phyloP scores from a whole-genome alignment of 768 basidiomycete species.

The Obba rivulosa region DNA sequence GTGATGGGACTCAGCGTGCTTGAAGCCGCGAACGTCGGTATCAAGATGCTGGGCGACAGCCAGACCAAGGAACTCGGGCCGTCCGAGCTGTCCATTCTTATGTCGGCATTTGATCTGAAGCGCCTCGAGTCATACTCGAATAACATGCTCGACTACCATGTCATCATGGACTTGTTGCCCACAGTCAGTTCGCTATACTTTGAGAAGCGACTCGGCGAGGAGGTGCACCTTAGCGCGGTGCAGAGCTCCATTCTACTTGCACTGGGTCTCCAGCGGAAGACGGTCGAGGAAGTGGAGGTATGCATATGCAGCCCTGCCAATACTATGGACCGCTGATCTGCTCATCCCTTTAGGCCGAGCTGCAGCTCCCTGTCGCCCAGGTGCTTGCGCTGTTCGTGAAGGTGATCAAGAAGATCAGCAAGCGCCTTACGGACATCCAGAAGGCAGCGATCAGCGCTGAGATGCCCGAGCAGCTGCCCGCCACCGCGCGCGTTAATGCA shows the following conservation, averaged over 20 bases:
- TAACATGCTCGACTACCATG: constrained; percentile 95
- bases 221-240: constrained; percentile 72
- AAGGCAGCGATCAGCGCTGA: constrained; percentile 69
- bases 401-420: constrained; percentile 78
- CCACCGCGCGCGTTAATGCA: constrained; percentile 19
- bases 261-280: constrained; percentile 84
- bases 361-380: constrained; percentile 82
- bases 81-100: constrained; percentile 52
- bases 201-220: constrained; percentile 60
- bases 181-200: constrained; percentile 81
- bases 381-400: constrained; percentile 89
- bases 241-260: constrained; percentile 90
- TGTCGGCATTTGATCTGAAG: constrained; percentile 94
- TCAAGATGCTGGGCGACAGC: constrained; percentile 40
- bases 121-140: constrained; percentile 94
- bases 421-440: constrained; percentile 69
- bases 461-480: constrained; percentile 40
- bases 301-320: constrained; percentile 11
- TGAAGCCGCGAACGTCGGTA: constrained; percentile 70
- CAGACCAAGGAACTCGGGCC: constrained; percentile 34
- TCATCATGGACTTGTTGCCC: constrained; percentile 89
- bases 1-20: constrained; percentile 84
- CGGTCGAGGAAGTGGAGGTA: constrained; percentile 86
- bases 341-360: constrained; percentile 49
- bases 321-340: background rate